phyloP scores from a whole-genome alignment of 2,329 filamentous ascomycete genomes.

The Aspergillus hortae region DNA sequence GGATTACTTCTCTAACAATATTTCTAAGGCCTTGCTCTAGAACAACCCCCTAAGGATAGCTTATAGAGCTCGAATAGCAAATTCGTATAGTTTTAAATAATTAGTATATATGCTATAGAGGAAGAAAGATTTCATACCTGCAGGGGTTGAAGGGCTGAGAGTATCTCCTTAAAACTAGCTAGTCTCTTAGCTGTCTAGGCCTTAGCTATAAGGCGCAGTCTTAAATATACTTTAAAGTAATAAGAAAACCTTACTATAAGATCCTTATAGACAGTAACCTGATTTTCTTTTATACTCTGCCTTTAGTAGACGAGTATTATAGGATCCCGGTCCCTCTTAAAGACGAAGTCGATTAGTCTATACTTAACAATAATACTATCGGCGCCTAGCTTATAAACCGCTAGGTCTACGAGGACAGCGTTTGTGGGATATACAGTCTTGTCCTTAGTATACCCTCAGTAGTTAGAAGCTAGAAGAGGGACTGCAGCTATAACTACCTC shows the following conservation, averaged over 20 bases:
- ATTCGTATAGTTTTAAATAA: neutral
- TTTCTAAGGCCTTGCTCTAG: neutral
- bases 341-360: neutral
- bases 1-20: neutral
- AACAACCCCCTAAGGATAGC: neutral
- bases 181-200: neutral
- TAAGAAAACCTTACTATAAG: neutral
- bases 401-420: slow-evolving; percentile 2
- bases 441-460: neutral
- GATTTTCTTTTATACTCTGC: neutral
- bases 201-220: slow-evolving; percentile 1
- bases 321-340: neutral
- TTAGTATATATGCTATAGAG: neutral
- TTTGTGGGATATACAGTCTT: neutral
- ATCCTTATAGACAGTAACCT: slow-evolving; percentile 2
- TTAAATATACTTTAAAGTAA: neutral
- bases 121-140: neutral
- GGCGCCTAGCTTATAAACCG: neutral
- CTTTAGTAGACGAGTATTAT: neutral
- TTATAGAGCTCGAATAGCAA: neutral
- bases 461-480: slow-evolving; percentile 1
- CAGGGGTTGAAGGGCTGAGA: neutral
- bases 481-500: slow-evolving; percentile 3
- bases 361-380: neutral
- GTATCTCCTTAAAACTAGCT: neutral